phyloP scores from a whole-genome alignment of 345 rosid genomes.

The Eucalyptus sideroxylon region DNA sequence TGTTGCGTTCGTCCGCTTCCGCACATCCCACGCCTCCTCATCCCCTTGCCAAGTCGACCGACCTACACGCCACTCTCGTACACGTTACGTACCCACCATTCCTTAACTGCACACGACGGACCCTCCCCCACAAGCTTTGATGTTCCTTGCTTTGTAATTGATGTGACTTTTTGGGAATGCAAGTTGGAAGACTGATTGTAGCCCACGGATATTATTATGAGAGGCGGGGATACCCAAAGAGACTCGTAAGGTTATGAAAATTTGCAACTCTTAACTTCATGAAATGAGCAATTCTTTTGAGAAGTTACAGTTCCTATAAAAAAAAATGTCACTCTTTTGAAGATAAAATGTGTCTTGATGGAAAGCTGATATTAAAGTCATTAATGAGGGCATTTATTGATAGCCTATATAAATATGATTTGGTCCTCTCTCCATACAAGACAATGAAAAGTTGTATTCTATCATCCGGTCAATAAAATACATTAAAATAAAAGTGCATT shows the following conservation, averaged over 20 bases:
- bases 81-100: neutral
- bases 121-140: neutral
- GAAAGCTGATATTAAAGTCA: too few species aligned
- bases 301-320: neutral
- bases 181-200: neutral
- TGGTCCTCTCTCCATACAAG: neutral
- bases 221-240: too few species aligned
- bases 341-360: too few species aligned
- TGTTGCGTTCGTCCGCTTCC: neutral
- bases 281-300: neutral
- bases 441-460: too few species aligned
- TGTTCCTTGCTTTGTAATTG: neutral
- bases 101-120: neutral
- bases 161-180: neutral
- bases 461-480: too few species aligned
- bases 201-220: neutral
- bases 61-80: neutral
- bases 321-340: too few species aligned
- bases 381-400: too few species aligned
- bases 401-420: too few species aligned
- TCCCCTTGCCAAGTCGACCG: neutral
- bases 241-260: neutral
- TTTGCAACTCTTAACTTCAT: too few species aligned
- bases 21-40: neutral
- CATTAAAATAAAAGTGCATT: neutral